Evolutionary conservation across 176 grass and related monocot genomes (phyloP).

Genomic region (Carex kokanica): DNA sequence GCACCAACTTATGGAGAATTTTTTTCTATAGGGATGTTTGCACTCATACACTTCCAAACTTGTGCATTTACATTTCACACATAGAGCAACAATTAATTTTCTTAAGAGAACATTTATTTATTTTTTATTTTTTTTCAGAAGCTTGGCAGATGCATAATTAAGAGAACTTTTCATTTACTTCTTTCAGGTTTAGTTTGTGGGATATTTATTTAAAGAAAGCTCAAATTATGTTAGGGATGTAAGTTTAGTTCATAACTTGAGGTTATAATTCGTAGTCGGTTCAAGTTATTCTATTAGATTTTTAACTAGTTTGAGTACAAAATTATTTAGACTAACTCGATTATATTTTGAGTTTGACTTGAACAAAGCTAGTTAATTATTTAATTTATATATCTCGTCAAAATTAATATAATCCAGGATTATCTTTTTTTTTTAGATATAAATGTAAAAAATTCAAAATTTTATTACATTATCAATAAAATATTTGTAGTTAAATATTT

Average conservation of each 20-base stretch:
- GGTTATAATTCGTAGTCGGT: not conserved
- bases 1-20: not conserved
- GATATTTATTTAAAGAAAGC: not conserved
- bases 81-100: not conserved
- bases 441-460: not conserved
- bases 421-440: not conserved
- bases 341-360: not conserved
- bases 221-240: not conserved
- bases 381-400: not conserved
- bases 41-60: not conserved
- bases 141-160: too few relatives aligned
- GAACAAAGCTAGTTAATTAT: not conserved
- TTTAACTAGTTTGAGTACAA: not conserved
- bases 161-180: not conserved
- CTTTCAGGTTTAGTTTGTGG: not conserved
- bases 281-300: not conserved
- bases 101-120: not conserved
- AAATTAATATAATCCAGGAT: not conserved
- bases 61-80: not conserved
- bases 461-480: not conserved
- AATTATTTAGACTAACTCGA: not conserved
- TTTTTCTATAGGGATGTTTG: conserved; percentile 3
- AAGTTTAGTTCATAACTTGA: not conserved
- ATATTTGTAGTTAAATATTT: not conserved
- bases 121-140: too few relatives aligned